A percentile compares a stretch with the other conserved stretches of the same genome.
phyloP scores from a whole-genome alignment of 2,329 filamentous ascomycete genomes.

The Aspergillus floridensis region DNA sequence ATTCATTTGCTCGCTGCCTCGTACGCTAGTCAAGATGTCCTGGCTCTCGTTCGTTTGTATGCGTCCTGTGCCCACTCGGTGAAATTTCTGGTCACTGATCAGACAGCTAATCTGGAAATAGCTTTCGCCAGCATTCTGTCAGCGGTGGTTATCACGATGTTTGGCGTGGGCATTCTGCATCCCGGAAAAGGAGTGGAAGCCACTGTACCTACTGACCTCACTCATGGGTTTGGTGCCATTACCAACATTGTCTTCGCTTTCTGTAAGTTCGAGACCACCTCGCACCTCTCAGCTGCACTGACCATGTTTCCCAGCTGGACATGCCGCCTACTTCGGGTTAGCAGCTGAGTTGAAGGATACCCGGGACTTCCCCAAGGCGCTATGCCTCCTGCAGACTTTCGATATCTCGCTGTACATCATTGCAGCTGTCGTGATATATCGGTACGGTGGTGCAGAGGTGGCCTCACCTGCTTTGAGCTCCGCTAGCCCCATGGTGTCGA shows the following conservation, averaged over 20 bases:
- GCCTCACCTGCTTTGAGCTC: slow-evolving; percentile 66
- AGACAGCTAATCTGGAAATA: slow-evolving; percentile 18
- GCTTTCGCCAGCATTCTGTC: slow-evolving; percentile 63
- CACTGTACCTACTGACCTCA: slow-evolving; percentile 47
- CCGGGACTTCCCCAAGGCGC: slow-evolving; percentile 59
- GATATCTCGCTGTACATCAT: slow-evolving; percentile 64
- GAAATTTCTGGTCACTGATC: no score
- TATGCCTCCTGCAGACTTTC: slow-evolving; percentile 59
- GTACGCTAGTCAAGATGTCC: slow-evolving; percentile 62
- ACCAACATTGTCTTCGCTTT: slow-evolving; percentile 72
- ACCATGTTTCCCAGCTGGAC: slow-evolving; percentile 52
- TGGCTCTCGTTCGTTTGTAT: slow-evolving; percentile 59
- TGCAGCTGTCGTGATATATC: slow-evolving; percentile 66
- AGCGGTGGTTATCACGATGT: slow-evolving; percentile 65
- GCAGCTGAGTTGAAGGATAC: slow-evolving; percentile 64
- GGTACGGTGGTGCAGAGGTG: slow-evolving; percentile 61
- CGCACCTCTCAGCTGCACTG: slow-evolving; percentile 51
- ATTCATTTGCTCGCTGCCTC: slow-evolving; percentile 58
- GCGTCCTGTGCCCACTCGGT: not conserved
- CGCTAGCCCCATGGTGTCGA: slow-evolving; percentile 55
- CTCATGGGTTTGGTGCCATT: slow-evolving; percentile 59
- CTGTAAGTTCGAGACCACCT: slow-evolving; percentile 45
- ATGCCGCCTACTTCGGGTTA: slow-evolving; percentile 68
- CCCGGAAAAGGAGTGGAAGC: slow-evolving; percentile 40
- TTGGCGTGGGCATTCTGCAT: slow-evolving; percentile 58